phyloP scores from a whole-genome alignment of 31 red algal species.

The Odonthalia washingtoniensis region DNA sequence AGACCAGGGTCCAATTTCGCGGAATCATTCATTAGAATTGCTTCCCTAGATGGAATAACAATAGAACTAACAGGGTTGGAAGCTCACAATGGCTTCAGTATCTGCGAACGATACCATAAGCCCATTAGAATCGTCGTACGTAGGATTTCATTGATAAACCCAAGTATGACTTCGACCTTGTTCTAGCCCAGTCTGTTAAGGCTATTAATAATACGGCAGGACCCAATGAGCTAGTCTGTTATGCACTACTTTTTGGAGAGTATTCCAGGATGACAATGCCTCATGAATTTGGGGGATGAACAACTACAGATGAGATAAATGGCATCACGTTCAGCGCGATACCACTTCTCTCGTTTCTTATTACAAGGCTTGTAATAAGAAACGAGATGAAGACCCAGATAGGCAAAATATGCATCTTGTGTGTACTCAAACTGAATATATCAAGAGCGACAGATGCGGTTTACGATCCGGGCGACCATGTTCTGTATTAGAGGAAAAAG shows the following conservation, averaged over 20 bases:
- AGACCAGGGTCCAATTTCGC: not conserved
- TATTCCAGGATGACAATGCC: too few relatives aligned
- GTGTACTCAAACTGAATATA: too few relatives aligned
- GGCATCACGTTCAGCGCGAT: too few relatives aligned
- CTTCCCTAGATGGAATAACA: not conserved
- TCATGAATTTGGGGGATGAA: too few relatives aligned
- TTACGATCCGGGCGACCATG: too few relatives aligned
- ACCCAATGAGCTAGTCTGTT: not conserved
- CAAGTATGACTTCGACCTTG: not conserved
- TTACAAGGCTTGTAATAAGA: too few relatives aligned
- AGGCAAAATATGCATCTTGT: too few relatives aligned
- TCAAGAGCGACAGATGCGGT: too few relatives aligned
- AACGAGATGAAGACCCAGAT: too few relatives aligned
- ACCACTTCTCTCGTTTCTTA: too few relatives aligned
- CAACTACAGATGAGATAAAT: too few relatives aligned
- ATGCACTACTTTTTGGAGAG: not conserved
- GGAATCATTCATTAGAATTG: not conserved
- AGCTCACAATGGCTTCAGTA: not conserved
- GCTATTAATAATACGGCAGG: not conserved
- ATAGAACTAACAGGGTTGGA: not conserved
- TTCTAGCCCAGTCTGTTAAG: not conserved
- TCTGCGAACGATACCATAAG: not conserved
- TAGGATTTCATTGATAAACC: not conserved
- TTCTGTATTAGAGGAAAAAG: too few relatives aligned
- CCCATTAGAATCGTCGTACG: not conserved